These are phyloP conservation scores for Thecamonas trahens DNA, from an alignment of 78 protist species.

Conservation along the genomic window DNA sequence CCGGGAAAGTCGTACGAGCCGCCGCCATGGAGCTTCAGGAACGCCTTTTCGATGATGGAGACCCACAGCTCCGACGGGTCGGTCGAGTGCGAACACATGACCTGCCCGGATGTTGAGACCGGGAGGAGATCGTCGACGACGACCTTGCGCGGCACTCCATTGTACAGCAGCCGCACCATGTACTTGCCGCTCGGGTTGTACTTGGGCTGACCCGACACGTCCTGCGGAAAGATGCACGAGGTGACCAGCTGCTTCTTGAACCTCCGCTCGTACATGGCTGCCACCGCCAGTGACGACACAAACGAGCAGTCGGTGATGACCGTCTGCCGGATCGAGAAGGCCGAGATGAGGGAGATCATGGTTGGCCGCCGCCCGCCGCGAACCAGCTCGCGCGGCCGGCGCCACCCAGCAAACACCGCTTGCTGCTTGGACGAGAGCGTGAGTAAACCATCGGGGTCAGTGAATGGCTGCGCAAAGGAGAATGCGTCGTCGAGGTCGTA, in stretches of 20 bases:
- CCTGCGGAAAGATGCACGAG: constrained; percentile 25
- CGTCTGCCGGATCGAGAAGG: constrained; percentile 3
- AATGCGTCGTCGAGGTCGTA: no score
- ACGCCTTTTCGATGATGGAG: constrained; percentile 44
- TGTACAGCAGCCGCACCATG: constrained; percentile 16
- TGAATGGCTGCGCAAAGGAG: neutral
- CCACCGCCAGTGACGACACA: constrained; percentile 29
- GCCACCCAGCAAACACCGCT: neutral
- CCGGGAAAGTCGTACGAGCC: constrained; percentile 38
- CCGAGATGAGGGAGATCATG: neutral
- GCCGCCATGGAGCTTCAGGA: constrained; percentile 7
- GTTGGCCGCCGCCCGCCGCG: neutral
- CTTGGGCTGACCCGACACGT: constrained; percentile 13
- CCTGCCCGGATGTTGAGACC: neutral
- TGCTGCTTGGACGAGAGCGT: neutral
- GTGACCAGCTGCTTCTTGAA: constrained; percentile 1
- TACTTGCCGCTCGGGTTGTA: constrained; percentile 23
- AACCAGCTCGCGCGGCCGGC: neutral
- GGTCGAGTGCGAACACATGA: constrained; percentile 7
- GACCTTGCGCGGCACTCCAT: constrained; percentile 30
- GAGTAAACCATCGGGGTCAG: constrained; percentile 10
- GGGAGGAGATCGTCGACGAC: constrained; percentile 31
- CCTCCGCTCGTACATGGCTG: constrained; percentile 23
- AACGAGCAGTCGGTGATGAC: constrained; percentile 46
- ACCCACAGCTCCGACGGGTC: constrained; percentile 32